Percentiles rank a stretch among this genome's conserved stretches.
Conservation (phyloP, 2,329 filamentous ascomycete species). For the Gliomastix tumulicola region DNA sequence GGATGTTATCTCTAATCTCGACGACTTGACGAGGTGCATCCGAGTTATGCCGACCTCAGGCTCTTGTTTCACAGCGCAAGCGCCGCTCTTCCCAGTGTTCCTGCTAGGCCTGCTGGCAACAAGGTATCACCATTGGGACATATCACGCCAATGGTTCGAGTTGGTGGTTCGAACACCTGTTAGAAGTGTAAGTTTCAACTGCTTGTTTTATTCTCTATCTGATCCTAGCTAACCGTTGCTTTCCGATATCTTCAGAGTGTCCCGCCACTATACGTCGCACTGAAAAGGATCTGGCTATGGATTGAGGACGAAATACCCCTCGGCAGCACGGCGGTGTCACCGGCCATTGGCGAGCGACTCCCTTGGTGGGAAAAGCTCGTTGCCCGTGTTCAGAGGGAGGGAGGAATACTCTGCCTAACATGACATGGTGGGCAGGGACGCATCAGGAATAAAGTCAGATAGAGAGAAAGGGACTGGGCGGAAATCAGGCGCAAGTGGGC, state of each 20-base stretch:
- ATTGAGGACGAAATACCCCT: conserved; percentile 18
- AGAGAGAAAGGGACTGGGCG: too few relatives aligned
- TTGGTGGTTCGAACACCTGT: conserved; percentile 26
- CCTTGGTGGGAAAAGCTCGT: conserved; percentile 34
- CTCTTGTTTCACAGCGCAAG: conserved; percentile 30
- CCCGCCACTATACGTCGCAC: conserved; percentile 24
- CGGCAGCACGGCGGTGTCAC: conserved; percentile 4
- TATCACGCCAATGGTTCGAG: conserved; percentile 26
- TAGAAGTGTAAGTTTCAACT: conserved; percentile 31
- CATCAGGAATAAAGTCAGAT: too few relatives aligned
- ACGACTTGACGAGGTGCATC: conserved; percentile 26
- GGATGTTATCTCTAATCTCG: conserved; percentile 20
- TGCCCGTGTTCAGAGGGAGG: conserved; percentile 18
- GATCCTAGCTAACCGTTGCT: too few relatives aligned
- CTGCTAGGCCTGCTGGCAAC: conserved; percentile 29
- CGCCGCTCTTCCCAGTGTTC: conserved; percentile 31
- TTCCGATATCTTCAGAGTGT: conserved; percentile 27
- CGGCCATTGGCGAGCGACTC: conserved; percentile 17
- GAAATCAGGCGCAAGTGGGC: too few relatives aligned
- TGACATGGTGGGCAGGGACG: too few relatives aligned
- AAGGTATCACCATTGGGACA: conserved; percentile 13
- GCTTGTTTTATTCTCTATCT: too few relatives aligned
- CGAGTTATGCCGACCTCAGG: conserved; percentile 32
- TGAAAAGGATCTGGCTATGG: conserved; percentile 26
- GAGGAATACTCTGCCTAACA: conserved; percentile 29